Conservation (phyloP, 805 yeast species). For the Sungouiozyma intestinalis region DNA sequence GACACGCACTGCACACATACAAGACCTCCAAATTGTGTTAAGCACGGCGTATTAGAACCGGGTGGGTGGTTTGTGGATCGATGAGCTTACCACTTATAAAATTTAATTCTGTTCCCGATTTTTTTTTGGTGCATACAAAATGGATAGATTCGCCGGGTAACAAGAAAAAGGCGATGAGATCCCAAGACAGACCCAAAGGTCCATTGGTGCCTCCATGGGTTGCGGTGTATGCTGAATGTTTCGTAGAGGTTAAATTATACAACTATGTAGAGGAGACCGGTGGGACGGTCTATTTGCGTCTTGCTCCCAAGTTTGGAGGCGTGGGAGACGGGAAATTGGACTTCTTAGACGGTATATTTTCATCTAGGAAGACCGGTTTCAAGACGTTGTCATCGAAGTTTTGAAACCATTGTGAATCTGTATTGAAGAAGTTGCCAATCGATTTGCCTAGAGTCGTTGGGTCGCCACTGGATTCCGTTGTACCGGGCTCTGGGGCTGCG, state of each 20-base stretch:
- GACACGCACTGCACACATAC: too few relatives aligned
- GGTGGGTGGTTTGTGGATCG: too few relatives aligned
- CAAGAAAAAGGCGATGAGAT: too few relatives aligned
- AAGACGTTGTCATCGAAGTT: conserved; percentile 88
- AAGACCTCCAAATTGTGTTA: too few relatives aligned
- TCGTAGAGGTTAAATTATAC: neutral
- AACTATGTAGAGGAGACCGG: neutral
- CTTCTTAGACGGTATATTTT: neutral
- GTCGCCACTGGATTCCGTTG: neutral
- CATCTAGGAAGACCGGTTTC: conserved; percentile 82
- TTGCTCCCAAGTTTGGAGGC: conserved; percentile 4
- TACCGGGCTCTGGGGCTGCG: neutral
- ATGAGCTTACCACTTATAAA: neutral
- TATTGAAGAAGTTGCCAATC: conserved; percentile 18
- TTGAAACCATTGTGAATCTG: conserved; percentile 75
- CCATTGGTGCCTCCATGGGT: too few relatives aligned
- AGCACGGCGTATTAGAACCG: too few relatives aligned
- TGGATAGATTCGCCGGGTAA: too few relatives aligned
- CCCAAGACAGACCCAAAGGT: too few relatives aligned
- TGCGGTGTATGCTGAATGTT: too few relatives aligned
- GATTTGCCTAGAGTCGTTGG: neutral
- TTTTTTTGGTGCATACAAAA: neutral
- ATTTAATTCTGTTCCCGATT: neutral
- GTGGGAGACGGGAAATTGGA: neutral
- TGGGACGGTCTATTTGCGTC: conserved; percentile 1